Base-by-base conservation (phyloP, 108 stramenopile species). In the Stephanodiscus triporus region DNA sequence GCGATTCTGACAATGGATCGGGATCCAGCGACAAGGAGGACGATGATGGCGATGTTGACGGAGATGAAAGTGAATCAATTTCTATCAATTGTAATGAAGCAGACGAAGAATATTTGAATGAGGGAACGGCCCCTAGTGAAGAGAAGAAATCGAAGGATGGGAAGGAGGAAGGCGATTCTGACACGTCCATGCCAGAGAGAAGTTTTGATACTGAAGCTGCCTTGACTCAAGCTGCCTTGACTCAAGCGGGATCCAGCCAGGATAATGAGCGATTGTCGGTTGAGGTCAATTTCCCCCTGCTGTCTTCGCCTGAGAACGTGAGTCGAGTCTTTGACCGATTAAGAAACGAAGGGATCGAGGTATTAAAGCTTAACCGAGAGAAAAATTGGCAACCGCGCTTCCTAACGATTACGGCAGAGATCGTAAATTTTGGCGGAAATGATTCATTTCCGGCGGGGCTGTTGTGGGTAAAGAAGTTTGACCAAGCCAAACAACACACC, bases 281-380 rank as follows among this genome's bases (percentile, higher is more conserved):
- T 27, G 9, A 17, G 17, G 40, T 68, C 38, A 66, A 50, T 63
- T 70, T 66, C 19, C 49, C 69, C 27, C 47, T 76, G 59, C 23
- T 66, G 2, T 61, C 58, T 72, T 49, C 70, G 2, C 65, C 36
- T 23, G 66, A 30, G 14, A 65, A 59, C 40, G 58, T 88, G 68
- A 84, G 85, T 63, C 80, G 75, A 54, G 77, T 92, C 67, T 68
- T 87, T 20, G 81, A 66, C 24, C 78, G 71, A 32, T 55, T 90
- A 37, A 72, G 71, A 29, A 74, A 76, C 9, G 75, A 77, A 51
- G 89, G 89, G 6, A 77, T 90, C 14, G 87, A 90, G 48, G 92
- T 93, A 14, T 73, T 93, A 75, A 93, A 93, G 70, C 78, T 91
- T 27, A 89, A 89, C 61, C 76, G 85, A n/a, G 85, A 89, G 61